Evolutionary conservation across 176 grass and related monocot species (phyloP).

Genomic region (Secale cereale): DNA sequence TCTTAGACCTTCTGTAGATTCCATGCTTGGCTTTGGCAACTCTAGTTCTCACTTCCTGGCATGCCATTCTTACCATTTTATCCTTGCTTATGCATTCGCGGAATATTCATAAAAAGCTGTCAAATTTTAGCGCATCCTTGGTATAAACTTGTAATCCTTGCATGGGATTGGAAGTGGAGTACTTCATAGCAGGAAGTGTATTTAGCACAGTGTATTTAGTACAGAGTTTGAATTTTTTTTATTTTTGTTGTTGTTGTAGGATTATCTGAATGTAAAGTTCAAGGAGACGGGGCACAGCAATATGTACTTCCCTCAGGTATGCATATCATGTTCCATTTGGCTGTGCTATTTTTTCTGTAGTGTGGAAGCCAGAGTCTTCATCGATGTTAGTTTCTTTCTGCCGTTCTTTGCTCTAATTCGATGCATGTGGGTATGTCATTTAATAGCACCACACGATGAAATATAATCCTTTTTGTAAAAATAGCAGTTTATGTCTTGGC

Average conservation of each 20-base stretch:
- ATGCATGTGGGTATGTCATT: neutral
- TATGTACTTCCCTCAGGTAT: slow-evolving; percentile 98
- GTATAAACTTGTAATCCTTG: neutral
- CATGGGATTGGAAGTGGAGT: neutral
- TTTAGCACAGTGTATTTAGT: neutral
- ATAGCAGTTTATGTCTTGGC: neutral
- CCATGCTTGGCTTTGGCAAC: neutral
- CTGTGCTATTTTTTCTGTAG: neutral
- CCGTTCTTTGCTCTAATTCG: neutral
- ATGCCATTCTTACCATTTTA: neutral
- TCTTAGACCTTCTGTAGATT: neutral
- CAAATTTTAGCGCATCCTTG: neutral
- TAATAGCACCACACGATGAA: neutral
- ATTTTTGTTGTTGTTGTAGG: slow-evolving; percentile 37
- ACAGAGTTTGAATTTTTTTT: neutral
- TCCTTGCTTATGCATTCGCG: neutral
- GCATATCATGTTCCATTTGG: neutral
- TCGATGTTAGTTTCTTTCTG: neutral
- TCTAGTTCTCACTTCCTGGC: neutral
- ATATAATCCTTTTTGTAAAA: neutral
- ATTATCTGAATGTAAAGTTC: slow-evolving; percentile 97
- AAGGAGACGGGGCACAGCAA: slow-evolving; percentile 98
- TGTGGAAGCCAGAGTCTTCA: neutral
- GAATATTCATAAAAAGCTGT: neutral
- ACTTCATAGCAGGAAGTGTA: neutral